Evolutionary conservation across 2,329 filamentous ascomycete genomes (phyloP).

Genomic region (Exutisphaerella laricina): DNA sequence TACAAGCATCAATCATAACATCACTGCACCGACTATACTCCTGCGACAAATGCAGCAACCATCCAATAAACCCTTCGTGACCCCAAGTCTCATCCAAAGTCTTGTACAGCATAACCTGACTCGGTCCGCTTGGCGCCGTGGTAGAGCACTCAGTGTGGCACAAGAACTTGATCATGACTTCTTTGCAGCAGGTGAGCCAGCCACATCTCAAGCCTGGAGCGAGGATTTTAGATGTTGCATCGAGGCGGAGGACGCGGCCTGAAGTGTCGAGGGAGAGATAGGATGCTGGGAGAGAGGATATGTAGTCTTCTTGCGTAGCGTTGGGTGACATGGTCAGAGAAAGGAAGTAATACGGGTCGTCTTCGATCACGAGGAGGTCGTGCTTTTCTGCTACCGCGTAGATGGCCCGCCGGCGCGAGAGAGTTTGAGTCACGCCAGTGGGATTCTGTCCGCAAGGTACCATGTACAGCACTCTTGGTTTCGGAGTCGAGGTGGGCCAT

Average conservation of each 20-base stretch:
- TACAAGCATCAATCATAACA: slow-evolving; percentile 71
- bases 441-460: slow-evolving; percentile 84
- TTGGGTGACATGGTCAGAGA: slow-evolving; percentile 65
- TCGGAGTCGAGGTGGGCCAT: too few relatives aligned
- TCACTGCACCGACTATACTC: slow-evolving; percentile 78
- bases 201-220: slow-evolving; percentile 84
- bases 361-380: slow-evolving; percentile 81
- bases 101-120: slow-evolving; percentile 80
- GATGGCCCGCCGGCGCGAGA: slow-evolving; percentile 61
- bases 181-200: slow-evolving; percentile 83
- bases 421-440: slow-evolving; percentile 74
- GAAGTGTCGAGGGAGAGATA: slow-evolving; percentile 79
- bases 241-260: slow-evolving; percentile 80
- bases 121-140: slow-evolving; percentile 79
- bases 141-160: slow-evolving; percentile 77
- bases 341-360: slow-evolving; percentile 92
- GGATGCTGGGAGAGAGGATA: slow-evolving; percentile 69
- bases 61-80: slow-evolving; percentile 80
- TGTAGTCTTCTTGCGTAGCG: slow-evolving; percentile 73
- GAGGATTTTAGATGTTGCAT: slow-evolving; percentile 91
- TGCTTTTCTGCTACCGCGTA: slow-evolving; percentile 78
- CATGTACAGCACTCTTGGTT: slow-evolving; percentile 64
- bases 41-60: slow-evolving; percentile 75
- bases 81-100: slow-evolving; percentile 92
- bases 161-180: slow-evolving; percentile 76